Conservation (phyloP, 306 rosid genomes). For the Glycyrrhiza uralensis region DNA sequence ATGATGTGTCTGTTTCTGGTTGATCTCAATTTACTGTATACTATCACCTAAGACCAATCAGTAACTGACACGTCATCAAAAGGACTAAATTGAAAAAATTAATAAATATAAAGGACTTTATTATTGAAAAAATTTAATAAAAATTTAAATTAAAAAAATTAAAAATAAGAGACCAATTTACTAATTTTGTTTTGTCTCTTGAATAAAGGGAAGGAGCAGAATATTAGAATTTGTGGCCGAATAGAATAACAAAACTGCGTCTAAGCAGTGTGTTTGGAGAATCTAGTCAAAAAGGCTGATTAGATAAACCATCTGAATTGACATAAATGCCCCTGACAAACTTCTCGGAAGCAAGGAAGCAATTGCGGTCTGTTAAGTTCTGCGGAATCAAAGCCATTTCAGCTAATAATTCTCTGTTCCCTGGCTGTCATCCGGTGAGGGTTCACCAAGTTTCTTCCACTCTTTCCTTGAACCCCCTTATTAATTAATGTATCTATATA, state of each 20-base stretch:
- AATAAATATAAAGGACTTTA: no score
- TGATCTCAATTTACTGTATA: no score
- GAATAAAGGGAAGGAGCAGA: not conserved
- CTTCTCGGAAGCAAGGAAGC: constrained; percentile 30
- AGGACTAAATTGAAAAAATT: no score
- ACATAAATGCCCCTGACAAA: constrained; percentile 22
- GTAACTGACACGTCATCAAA: no score
- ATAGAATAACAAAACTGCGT: not conserved
- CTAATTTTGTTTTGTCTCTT: not conserved
- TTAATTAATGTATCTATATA: not conserved
- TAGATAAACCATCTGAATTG: not conserved
- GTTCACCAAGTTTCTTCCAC: not conserved
- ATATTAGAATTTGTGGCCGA: not conserved
- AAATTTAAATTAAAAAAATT: no score
- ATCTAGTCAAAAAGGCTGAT: not conserved
- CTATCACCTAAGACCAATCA: no score
- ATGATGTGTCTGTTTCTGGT: no score
- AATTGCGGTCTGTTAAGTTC: not conserved
- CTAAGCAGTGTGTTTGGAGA: not conserved
- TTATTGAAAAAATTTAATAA: no score
- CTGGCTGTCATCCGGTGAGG: constrained; percentile 23
- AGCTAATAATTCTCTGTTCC: constrained; percentile 5
- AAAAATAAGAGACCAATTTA: no score
- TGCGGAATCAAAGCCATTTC: not conserved
- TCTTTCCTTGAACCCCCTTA: constrained; percentile 19